These are phyloP conservation scores for Cercospora berteroae DNA, from an alignment of 2,329 filamentous ascomycete genomes.

Conservation along the genomic window DNA sequence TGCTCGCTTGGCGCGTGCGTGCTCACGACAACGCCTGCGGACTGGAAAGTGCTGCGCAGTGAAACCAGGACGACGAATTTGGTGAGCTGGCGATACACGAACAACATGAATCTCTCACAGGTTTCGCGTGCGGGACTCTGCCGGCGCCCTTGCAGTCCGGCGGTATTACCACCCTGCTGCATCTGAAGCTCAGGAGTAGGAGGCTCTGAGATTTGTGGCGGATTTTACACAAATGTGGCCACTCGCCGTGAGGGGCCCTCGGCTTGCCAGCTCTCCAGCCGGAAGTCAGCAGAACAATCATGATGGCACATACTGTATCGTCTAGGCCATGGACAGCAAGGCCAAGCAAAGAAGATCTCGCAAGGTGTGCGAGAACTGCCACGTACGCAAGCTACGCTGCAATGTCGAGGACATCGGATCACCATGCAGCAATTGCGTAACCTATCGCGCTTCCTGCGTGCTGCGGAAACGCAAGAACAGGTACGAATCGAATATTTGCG, in stretches of 20 bases:
- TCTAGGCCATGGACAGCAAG: slow-evolving; percentile 7
- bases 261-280: not conserved
- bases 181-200: not conserved
- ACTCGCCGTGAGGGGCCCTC: not conserved
- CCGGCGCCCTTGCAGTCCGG: not conserved
- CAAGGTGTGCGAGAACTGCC: slow-evolving; percentile 23
- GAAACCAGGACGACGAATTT: not conserved
- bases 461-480: slow-evolving; percentile 24
- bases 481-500: not conserved
- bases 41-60: not conserved
- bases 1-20: not conserved
- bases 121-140: not conserved
- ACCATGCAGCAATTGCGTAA: slow-evolving; percentile 26
- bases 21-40: not conserved
- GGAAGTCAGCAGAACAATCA: not conserved
- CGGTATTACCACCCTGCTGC: not conserved
- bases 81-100: not conserved
- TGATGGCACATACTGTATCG: not conserved
- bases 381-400: slow-evolving; percentile 20
- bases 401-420: slow-evolving; percentile 22
- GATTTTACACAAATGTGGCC: not conserved
- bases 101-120: not conserved
- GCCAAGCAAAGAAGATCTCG: slow-evolving; percentile 23
- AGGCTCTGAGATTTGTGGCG: not conserved
- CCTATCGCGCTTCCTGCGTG: slow-evolving; percentile 21